phyloP scores from a whole-genome alignment of 1,284 basidiomycete species.

The Fomitiporia mediterranea region DNA sequence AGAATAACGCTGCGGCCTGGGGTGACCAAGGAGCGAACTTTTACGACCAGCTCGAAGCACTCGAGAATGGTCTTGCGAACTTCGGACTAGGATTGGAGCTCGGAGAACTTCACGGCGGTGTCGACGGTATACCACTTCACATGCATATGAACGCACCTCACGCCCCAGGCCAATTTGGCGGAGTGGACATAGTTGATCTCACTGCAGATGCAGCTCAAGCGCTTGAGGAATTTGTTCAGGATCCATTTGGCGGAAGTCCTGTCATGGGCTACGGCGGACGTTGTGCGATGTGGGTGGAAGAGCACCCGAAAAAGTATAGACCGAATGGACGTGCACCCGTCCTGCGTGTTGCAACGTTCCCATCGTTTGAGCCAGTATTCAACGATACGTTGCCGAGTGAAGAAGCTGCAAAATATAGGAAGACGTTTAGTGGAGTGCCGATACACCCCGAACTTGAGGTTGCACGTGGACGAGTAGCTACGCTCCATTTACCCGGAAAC shows the following conservation, averaged over 20 bases:
- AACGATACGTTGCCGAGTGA: not conserved
- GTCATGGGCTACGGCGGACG: constrained; percentile 18
- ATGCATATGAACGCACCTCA: not conserved
- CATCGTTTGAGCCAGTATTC: constrained; percentile 2
- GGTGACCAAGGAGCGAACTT: too few relatives aligned
- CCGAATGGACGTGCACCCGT: not conserved
- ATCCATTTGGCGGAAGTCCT: constrained; percentile 13
- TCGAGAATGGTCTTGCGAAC: not conserved
- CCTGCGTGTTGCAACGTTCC: constrained; percentile 15
- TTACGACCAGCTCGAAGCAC: not conserved
- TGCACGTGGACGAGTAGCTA: constrained; percentile 7
- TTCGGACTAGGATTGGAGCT: too few relatives aligned
- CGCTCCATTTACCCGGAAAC: constrained; percentile 7
- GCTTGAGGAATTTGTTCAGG: constrained; percentile 10
- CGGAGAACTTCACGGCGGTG: not conserved
- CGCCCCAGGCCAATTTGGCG: not conserved
- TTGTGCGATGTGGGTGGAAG: constrained; percentile 18
- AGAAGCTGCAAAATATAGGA: too few relatives aligned
- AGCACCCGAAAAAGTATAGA: not conserved
- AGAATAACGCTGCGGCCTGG: too few relatives aligned
- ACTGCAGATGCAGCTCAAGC: constrained; percentile 1
- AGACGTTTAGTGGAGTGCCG: not conserved
- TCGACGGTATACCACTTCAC: too few relatives aligned
- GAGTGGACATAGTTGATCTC: not conserved
- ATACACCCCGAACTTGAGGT: constrained; percentile 8